A percentile compares a stretch with the other conserved stretches of the same genome.
Conservation (phyloP, 352 stramenopile genomes). For the Phytophthora gonapodyides region DNA sequence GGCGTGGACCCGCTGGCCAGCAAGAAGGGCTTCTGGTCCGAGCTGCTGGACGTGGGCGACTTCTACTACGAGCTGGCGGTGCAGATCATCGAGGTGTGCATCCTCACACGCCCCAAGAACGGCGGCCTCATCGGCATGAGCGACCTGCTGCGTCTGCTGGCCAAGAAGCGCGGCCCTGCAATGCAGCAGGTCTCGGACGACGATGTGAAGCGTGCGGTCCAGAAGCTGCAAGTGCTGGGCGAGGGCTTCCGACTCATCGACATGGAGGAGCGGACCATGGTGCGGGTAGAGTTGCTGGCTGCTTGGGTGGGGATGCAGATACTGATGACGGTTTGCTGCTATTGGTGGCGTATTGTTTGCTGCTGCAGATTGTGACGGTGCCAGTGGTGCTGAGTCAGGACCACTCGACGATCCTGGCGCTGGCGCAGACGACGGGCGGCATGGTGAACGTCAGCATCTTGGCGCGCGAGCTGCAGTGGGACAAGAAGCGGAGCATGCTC, state of each 20-base stretch:
- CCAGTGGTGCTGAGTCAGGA: slow-evolving; percentile 95
- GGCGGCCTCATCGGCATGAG: slow-evolving; percentile 83
- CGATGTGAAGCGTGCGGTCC: slow-evolving; percentile 94
- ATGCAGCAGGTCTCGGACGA: slow-evolving; percentile 90
- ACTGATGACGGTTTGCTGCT: not conserved
- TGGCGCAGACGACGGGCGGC: slow-evolving; percentile 88
- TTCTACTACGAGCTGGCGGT: slow-evolving; percentile 99
- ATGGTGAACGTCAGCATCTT: slow-evolving; percentile 91
- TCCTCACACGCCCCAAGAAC: slow-evolving; percentile 91
- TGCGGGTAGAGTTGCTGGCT: slow-evolving; percentile 23
- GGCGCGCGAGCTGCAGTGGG: slow-evolving; percentile 83
- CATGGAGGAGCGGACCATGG: slow-evolving; percentile 92
- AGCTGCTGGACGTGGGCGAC: slow-evolving; percentile 97
- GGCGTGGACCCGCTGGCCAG: slow-evolving; percentile 97
- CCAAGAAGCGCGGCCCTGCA: slow-evolving; percentile 61
- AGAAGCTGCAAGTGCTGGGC: slow-evolving; percentile 94
- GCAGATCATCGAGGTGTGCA: slow-evolving; percentile 98
- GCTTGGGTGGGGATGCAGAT: not conserved
- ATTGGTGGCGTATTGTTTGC: not conserved
- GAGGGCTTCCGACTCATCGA: slow-evolving; percentile 95
- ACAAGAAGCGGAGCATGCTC: slow-evolving; percentile 91
- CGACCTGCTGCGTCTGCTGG: slow-evolving; percentile 72
- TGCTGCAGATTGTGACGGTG: slow-evolving; percentile 91
- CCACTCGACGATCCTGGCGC: slow-evolving; percentile 92
- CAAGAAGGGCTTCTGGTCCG: slow-evolving; percentile 98